These are phyloP conservation scores for Ustilago sp. DNA, from an alignment of 1,284 basidiomycete genomes.

Conservation along the genomic window DNA sequence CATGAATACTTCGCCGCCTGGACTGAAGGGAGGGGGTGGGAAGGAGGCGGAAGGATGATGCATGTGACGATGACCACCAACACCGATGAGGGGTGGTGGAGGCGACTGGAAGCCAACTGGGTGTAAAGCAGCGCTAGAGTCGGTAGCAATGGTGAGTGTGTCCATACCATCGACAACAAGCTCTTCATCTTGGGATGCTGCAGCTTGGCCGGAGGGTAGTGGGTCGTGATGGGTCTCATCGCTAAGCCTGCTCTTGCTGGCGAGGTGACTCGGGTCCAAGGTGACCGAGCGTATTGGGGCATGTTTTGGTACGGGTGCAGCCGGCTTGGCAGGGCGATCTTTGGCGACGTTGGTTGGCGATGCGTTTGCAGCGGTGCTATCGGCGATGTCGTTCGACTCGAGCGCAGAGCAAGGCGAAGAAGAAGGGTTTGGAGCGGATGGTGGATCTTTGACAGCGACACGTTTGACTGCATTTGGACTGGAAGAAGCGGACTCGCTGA, in stretches of 20 bases:
- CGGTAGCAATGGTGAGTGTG: constrained; percentile 32
- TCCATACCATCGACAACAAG: constrained; percentile 23
- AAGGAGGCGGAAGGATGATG: constrained; percentile 40
- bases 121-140: constrained; percentile 3
- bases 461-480: constrained; percentile 38
- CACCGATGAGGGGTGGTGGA: constrained; percentile 21
- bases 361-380: neutral
- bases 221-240: constrained; percentile 10
- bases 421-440: neutral
- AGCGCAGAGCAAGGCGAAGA: constrained; percentile 7
- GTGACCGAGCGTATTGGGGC: constrained; percentile 46
- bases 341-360: constrained; percentile 16
- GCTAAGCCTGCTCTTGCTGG: constrained; percentile 20
- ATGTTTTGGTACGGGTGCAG: constrained; percentile 36
- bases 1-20: constrained; percentile 37
- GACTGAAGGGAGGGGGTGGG: constrained; percentile 37
- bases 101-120: constrained; percentile 24
- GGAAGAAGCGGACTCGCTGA: constrained; percentile 17
- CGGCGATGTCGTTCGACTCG: constrained; percentile 6
- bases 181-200: constrained; percentile 15
- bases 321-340: constrained; percentile 10
- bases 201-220: constrained; percentile 18
- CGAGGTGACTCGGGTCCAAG: constrained; percentile 39
- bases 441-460: constrained; percentile 7
- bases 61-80: constrained; percentile 27